Conservation (phyloP, 768 basidiomycete genomes). For the Russula earlei region DNA sequence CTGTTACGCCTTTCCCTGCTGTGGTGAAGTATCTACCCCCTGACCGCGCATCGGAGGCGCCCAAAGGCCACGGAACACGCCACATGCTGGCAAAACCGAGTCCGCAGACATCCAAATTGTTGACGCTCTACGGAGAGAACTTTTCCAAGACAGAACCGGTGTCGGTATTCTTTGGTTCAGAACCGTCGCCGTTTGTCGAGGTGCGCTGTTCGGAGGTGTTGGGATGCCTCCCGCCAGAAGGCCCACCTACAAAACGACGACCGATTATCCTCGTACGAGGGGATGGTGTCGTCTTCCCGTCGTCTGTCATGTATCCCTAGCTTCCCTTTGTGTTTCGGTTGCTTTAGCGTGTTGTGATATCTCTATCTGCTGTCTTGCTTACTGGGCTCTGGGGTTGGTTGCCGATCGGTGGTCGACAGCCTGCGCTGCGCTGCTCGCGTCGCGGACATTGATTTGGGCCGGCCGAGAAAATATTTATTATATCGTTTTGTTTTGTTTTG, state of each 20-base stretch:
- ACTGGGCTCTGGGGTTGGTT: constrained; percentile 6
- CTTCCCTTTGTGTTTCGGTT: constrained; percentile 13
- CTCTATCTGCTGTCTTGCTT: constrained; percentile 13
- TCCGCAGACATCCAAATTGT: constrained; percentile 67
- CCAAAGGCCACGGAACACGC: constrained; percentile 62
- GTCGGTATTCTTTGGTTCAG: constrained; percentile 77
- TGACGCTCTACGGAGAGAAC: constrained; percentile 85
- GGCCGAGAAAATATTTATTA: no score
- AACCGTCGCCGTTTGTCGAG: constrained; percentile 81
- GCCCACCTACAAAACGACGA: constrained; percentile 54
- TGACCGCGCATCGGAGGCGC: constrained; percentile 75
- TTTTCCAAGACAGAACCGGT: constrained; percentile 77
- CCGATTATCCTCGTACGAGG: constrained; percentile 75
- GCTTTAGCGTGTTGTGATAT: neutral
- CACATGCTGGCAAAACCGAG: constrained; percentile 68
- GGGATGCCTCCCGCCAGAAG: constrained; percentile 72
- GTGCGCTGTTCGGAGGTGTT: constrained; percentile 81
- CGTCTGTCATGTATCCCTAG: constrained; percentile 73
- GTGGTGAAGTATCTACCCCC: constrained; percentile 89
- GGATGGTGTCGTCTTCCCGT: constrained; percentile 85
- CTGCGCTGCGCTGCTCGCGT: neutral
- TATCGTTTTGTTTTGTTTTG: neutral
- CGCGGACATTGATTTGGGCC: neutral
- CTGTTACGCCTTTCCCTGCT: constrained; percentile 76
- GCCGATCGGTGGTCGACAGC: neutral